Conservation (phyloP, 352 stramenopile species). For the Halophytophthora polymorphica region DNA sequence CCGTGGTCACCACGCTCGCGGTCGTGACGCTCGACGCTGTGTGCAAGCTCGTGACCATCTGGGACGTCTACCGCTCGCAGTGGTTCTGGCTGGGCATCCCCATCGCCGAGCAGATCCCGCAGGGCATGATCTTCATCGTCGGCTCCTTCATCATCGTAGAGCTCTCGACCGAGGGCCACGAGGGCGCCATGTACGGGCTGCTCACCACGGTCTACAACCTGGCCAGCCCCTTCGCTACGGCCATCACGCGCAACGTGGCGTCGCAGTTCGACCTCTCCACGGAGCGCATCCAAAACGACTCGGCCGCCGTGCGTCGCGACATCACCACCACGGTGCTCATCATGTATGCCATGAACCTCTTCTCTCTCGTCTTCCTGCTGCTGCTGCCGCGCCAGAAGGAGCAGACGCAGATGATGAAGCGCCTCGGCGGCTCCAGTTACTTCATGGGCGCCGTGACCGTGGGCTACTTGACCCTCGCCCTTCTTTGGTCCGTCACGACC, state of each 20-base stretch:
- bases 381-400: conserved; percentile 67
- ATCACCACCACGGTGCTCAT: conserved; percentile 50
- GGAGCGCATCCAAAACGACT: conserved; percentile 55
- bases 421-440: conserved; percentile 44
- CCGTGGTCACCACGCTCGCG: conserved; percentile 25
- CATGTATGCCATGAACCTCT: conserved; percentile 50
- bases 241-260: conserved; percentile 41
- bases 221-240: conserved; percentile 34
- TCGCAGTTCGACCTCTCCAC: conserved; percentile 38
- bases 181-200: conserved; percentile 62
- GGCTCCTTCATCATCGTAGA: conserved; percentile 59
- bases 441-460: conserved; percentile 48
- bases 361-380: conserved; percentile 45
- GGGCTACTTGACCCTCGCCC: conserved; percentile 38
- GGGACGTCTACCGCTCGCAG: conserved; percentile 40
- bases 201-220: conserved; percentile 66
- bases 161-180: conserved; percentile 48
- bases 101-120: conserved; percentile 42
- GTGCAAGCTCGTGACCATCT: conserved; percentile 43
- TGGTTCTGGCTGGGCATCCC: conserved; percentile 56
- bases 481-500: conserved; percentile 48
- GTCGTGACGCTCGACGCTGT: conserved; percentile 37
- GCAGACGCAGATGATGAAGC: conserved; percentile 64
- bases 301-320: conserved; percentile 34
- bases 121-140: conserved; percentile 55